Base-by-base conservation (phyloP, 768 basidiomycete genomes). In the Pisolithus orientalis region DNA sequence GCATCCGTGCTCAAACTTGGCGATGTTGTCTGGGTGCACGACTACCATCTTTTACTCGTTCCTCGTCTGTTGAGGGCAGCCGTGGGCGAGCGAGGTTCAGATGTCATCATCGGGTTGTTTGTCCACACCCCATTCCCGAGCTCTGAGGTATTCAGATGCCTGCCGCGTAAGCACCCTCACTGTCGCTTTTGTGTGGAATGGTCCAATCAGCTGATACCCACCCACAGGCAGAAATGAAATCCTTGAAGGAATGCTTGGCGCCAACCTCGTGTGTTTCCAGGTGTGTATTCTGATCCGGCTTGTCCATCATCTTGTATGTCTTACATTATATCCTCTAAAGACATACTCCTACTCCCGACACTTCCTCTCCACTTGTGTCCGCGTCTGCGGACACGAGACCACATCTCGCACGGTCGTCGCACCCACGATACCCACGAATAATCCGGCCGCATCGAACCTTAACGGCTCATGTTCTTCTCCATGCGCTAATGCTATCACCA, bases 111-210 rank as follows among this genome's bases (percentile, higher is more conserved):
- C 39, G 95, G 94, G 4, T 80, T 99, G 55, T 99, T 97, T 70
- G 87, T 97, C 43, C 95, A 99, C 71, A 97, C 95, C 1, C 94
- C 95, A 11, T 98, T 97, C 85, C 95, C 95, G 5, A 90, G 86
- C 65, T 90, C 87, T 55, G 95, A 99, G 64, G 87, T 97, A 57
- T 99, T 98, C 77, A 77, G 94, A 51, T 95, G 90, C 68, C 72
- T 96, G 39, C 93, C 94, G 2, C 83, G 91, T 89, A 59, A 68
- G 86, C 80, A 32, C 55, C 13, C 1, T 1, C n/a, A 25, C n/a
- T 6, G 32, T 17, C 39, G 32, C 21, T 14, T 3, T 27, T 5
- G 10, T 21, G 13, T 32, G 9, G 44, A 56, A 34, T 60, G 39
- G 58, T 47, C 13, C 4, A 34, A 45, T 29, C n/a, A 0, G 28